Evolutionary conservation across 192 early-diverging fungal genomes (phyloP), one percentile per base, ranked within the genome.

Genomic region (Coemansia sp.): DNA sequence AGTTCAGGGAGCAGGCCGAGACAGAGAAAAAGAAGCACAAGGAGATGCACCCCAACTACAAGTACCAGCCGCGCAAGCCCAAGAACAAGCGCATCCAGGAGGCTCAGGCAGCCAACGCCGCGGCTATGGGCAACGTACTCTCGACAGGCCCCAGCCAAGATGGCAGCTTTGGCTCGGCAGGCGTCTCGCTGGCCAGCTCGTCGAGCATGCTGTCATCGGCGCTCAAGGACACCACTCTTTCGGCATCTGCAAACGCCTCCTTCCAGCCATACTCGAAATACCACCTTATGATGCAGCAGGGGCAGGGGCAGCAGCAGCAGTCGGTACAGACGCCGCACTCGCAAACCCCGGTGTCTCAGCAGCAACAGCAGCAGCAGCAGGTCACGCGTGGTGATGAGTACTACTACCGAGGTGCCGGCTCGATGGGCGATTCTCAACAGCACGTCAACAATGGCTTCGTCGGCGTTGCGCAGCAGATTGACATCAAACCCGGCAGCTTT

Each of bases 61-160:
- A 76, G 68, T 81, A 80, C 43, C 67, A 72, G 55, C 79, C 79
- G 43, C 77, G 77, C 62, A 78, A 78, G 50, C 68, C 68, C 30
- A 71, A 72, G 29, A 68, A 60, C 62, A 71, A 78, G 64, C 68
- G 64, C 15, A 33, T 67, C 37, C 64, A 63, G 43, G 68, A 77
- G 44, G 29, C 67, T 15, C 61, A 64, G 43, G 62, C 53, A 3
- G 57, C 53, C 9, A 67, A 51, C 4, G 37, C 44, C 2, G 55
- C 54, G 4, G 49, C 51, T 1, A 35, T 50, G n/a, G 42, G 37
- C 19, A 48, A 42, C 9, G 41, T 56, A 0, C 37, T 72, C 15
- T 55, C 55, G 1, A 29, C 50, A 7, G 64, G 71, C 17, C 37
- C 41, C 3, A 64, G 59, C 0, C 71, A 67, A 30, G 64, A 66